These are phyloP conservation scores for Esteya vermicola DNA, from an alignment of 2,329 filamentous ascomycete species.

Conservation along the genomic window DNA sequence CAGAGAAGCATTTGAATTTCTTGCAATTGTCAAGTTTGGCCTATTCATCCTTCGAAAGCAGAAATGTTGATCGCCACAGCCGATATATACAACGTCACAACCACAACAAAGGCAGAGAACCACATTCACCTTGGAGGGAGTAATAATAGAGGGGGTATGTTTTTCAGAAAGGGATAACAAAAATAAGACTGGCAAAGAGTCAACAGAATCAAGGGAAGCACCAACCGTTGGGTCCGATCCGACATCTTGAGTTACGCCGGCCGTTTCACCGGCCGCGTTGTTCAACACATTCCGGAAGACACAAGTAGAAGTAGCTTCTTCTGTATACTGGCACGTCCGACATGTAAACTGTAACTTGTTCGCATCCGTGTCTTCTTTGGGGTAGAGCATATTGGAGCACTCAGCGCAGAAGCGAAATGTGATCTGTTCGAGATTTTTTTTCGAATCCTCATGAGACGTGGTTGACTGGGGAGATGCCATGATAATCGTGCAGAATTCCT, in stretches of 20 bases:
- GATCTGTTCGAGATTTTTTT: slow-evolving; percentile 58
- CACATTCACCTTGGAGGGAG: slow-evolving; percentile 4
- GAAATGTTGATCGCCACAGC: slow-evolving; percentile 19
- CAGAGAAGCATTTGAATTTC: not conserved
- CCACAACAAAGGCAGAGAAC: slow-evolving; percentile 33
- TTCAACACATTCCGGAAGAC: slow-evolving; percentile 93
- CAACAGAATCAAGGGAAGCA: slow-evolving; percentile 25
- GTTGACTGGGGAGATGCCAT: slow-evolving; percentile 46
- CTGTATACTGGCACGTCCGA: slow-evolving; percentile 85
- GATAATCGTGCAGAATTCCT: no score
- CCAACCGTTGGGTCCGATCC: slow-evolving; percentile 97
- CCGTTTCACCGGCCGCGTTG: slow-evolving; percentile 84
- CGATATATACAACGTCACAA: slow-evolving; percentile 25
- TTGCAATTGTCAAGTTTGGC: not conserved
- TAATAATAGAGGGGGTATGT: not conserved
- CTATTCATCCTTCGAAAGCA: slow-evolving; percentile 7
- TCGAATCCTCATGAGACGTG: slow-evolving; percentile 25
- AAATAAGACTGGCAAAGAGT: slow-evolving; percentile 1
- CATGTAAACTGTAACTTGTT: slow-evolving; percentile 89
- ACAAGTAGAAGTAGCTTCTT: slow-evolving; percentile 74
- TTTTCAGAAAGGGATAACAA: slow-evolving; percentile 2
- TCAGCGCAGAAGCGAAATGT: slow-evolving; percentile 97
- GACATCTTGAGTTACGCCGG: slow-evolving; percentile 94
- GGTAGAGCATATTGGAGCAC: slow-evolving; percentile 97
- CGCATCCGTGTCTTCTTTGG: slow-evolving; percentile 77